These are phyloP conservation scores for Cystobasidium pallidum DNA, from an alignment of 1,284 basidiomycete species.

Conservation along the genomic window DNA sequence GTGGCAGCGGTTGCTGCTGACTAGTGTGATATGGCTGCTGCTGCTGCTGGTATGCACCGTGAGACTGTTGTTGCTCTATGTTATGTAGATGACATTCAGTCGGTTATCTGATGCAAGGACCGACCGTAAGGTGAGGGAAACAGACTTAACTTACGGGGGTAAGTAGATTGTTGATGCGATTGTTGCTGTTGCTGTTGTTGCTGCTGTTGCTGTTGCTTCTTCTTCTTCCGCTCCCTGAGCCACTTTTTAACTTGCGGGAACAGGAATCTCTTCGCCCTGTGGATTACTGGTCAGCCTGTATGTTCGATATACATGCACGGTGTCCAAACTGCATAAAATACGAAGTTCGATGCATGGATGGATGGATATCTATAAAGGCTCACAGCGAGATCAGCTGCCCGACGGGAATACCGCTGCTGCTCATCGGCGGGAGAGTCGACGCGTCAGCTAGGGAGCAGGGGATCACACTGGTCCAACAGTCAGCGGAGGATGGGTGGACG, in stretches of 20 bases:
- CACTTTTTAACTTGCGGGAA: conserved; percentile 28
- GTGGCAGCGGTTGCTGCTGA: neutral
- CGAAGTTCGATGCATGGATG: too few species aligned
- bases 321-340: too few species aligned
- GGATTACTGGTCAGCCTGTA: neutral
- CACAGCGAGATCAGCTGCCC: conserved; percentile 17
- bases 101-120: too few species aligned
- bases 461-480: too few species aligned
- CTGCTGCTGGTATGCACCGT: neutral
- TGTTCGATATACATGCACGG: too few species aligned
- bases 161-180: neutral
- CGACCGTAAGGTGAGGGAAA: too few species aligned
- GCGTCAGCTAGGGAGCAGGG: neutral
- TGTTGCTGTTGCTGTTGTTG: conserved; percentile 28
- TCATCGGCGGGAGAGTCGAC: neutral
- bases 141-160: neutral
- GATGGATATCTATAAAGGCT: too few species aligned
- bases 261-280: conserved; percentile 33
- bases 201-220: conserved; percentile 33
- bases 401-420: conserved; percentile 1
- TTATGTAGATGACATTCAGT: neutral
- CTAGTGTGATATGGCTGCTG: neutral
- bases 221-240: conserved; percentile 24
- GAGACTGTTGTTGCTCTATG: neutral
- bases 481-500: too few species aligned